Percentiles rank a stretch among this genome's conserved stretches.
phyloP scores from a whole-genome alignment of 1,284 basidiomycete species.

The Ceratorhiza oryzae-sativae region DNA sequence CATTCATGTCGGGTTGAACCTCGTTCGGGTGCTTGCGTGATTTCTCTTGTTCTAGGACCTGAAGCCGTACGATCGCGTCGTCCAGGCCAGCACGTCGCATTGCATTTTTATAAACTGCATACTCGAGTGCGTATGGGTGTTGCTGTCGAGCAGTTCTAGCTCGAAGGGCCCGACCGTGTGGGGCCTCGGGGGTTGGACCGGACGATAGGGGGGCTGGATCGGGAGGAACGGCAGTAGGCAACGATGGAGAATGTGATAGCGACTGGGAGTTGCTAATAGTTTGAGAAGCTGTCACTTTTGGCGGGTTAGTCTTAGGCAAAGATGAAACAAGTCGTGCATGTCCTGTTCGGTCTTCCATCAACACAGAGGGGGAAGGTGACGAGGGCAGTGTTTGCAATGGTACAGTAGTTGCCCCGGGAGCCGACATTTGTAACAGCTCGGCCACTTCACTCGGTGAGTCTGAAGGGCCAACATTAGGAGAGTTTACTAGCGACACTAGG shows the following conservation, averaged over 20 bases:
- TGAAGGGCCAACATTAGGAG: neutral
- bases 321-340: neutral
- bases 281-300: neutral
- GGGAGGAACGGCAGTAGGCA: neutral
- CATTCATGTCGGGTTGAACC: slow-evolving; percentile 26
- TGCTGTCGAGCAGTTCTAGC: slow-evolving; percentile 35
- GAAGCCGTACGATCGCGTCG: slow-evolving; percentile 30
- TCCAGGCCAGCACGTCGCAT: slow-evolving; percentile 32
- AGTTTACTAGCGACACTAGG: neutral
- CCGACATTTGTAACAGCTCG: neutral
- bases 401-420: neutral
- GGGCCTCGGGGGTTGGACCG: neutral
- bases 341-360: neutral
- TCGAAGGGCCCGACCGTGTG: slow-evolving; percentile 25
- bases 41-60: slow-evolving; percentile 2
- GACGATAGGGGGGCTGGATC: neutral
- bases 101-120: slow-evolving; percentile 27
- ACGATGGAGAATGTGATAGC: neutral
- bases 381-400: neutral
- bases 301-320: neutral
- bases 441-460: neutral
- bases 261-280: neutral
- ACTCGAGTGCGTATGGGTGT: slow-evolving; percentile 34
- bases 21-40: neutral
- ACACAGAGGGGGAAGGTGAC: neutral